Base-by-base conservation (phyloP, 768 basidiomycete species). In the Mycena rosella region DNA sequence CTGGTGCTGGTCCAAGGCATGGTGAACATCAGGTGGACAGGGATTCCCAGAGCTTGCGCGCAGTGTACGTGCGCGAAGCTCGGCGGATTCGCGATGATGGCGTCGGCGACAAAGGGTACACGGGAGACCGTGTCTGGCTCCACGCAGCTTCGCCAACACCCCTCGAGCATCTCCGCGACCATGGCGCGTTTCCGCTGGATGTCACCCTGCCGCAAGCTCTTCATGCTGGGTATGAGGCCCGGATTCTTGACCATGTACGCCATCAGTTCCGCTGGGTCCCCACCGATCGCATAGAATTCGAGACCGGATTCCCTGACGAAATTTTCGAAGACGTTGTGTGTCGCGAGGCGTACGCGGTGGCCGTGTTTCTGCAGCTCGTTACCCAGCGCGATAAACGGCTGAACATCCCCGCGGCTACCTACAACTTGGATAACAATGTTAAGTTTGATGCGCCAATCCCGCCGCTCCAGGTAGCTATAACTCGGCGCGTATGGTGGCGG, bases 181-280 rank as follows among this genome's bases (percentile, higher is more conserved):
- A 84, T 84, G 29, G 72, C 75, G 22, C 82, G 77, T 68, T 85
- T 85, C n/a, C 78, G 77, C 24, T 71, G 71, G 67, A 85, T 81
- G 66, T 85, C 84, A 3, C 83, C 85, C 47, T 83, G 80, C 2
- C 73, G 78, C 30, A 85, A 66, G 9, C 78, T 79, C 36, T 77
- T 80, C 64, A 79, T 73, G 2, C 80, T 81, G 15, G 85, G 84
- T 27, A 86, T 74, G 6, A 86, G 74, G 2, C 84, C 84, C 30
- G 85, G 85, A 67, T 85, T 86, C 63, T 79, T 80, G 22, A 85
- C 84, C 85, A 86, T 85, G 69, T 82, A 86, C 22, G 79, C 78
- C 84, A 86, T 85, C 9, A 86, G 72, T 44, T 83, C 81, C 42
- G 78, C 77, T 0, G 85, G 85, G 75, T 82, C 79, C 8, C 85